These are phyloP conservation scores for Dothidotthia symphoricarpi DNA, from an alignment of 2,329 filamentous ascomycete species.

Conservation along the genomic window DNA sequence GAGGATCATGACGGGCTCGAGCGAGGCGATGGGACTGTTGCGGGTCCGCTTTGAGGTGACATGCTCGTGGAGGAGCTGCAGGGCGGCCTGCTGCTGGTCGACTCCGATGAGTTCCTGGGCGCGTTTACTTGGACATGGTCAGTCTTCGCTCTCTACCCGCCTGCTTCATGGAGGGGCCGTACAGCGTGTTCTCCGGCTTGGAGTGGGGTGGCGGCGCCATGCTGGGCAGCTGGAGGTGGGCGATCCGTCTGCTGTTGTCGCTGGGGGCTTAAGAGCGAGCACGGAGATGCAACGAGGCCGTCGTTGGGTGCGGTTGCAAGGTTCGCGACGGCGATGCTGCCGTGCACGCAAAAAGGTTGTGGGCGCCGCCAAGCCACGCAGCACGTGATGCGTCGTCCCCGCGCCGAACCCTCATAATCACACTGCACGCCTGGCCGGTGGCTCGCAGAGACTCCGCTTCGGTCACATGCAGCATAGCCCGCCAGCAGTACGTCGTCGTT, in stretches of 20 bases:
- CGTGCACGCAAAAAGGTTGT: constrained; percentile 14
- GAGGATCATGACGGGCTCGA: constrained; percentile 98
- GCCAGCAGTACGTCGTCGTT: too few species aligned
- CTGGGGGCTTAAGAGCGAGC: constrained; percentile 29
- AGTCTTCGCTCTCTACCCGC: too few species aligned
- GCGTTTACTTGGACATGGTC: constrained; percentile 53
- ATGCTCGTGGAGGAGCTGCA: constrained; percentile 97
- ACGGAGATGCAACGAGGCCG: constrained; percentile 26
- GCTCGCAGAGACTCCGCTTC: too few species aligned
- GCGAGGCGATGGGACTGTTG: constrained; percentile 90
- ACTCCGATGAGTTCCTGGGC: constrained; percentile 99
- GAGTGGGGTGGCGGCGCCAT: constrained; percentile 96
- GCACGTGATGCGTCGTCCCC: constrained; percentile 9
- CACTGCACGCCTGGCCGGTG: too few species aligned
- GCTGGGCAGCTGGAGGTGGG: constrained; percentile 42
- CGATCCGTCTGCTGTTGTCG: constrained; percentile 29
- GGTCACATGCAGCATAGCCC: too few species aligned
- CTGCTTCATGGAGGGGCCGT: constrained; percentile 22
- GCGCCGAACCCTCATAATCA: constrained; percentile 2
- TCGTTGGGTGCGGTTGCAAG: constrained; percentile 15
- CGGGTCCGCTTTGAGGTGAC: constrained; percentile 97
- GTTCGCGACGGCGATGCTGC: constrained; percentile 19
- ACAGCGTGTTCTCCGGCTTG: constrained; percentile 96
- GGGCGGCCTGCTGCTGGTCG: constrained; percentile 84
- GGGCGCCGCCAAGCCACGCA: constrained; percentile 7